Conservation (phyloP, 1,284 basidiomycete species). For the Ceratobasidium theobromae region DNA sequence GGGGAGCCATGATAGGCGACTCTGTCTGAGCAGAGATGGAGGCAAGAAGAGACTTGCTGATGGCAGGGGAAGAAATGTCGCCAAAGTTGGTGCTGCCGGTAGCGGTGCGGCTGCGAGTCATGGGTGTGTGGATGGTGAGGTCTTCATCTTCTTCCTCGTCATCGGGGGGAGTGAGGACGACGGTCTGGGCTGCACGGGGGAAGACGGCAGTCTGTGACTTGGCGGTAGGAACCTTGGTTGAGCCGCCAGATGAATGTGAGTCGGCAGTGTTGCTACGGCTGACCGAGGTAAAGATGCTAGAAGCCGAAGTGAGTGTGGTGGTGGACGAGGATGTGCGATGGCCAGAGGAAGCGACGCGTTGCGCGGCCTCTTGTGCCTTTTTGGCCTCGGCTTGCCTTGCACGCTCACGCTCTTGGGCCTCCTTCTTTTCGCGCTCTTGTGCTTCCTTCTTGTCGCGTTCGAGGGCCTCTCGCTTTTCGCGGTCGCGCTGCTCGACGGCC, state of each 20-base stretch:
- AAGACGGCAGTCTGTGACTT: constrained; percentile 13
- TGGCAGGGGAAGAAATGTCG: constrained; percentile 18
- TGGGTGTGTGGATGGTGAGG: constrained; percentile 7
- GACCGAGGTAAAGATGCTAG: constrained; percentile 19
- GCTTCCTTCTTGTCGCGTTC: neutral
- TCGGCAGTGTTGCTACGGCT: constrained; percentile 24
- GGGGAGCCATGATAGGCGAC: constrained; percentile 19
- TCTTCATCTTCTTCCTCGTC: constrained; percentile 25
- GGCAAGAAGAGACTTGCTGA: constrained; percentile 22
- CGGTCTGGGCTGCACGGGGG: constrained; percentile 17
- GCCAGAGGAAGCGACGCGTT: constrained; percentile 1
- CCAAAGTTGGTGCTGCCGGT: constrained; percentile 24
- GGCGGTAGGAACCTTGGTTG: constrained; percentile 1
- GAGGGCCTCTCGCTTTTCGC: neutral
- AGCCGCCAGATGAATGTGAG: constrained; percentile 21
- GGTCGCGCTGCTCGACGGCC: constrained; percentile 3
- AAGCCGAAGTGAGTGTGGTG: constrained; percentile 21
- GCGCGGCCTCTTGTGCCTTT: neutral
- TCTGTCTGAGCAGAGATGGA: constrained; percentile 22
- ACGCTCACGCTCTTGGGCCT: neutral
- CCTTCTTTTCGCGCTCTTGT: constrained; percentile 15
- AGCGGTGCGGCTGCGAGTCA: constrained; percentile 21
- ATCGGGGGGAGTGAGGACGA: constrained; percentile 10
- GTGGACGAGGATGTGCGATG: constrained; percentile 17
- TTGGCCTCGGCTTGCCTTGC: constrained; percentile 10